Evolutionary conservation across 768 basidiomycete species (phyloP), one percentile per base, ranked within the genome.

Genomic region (Asterophora parasitica): DNA sequence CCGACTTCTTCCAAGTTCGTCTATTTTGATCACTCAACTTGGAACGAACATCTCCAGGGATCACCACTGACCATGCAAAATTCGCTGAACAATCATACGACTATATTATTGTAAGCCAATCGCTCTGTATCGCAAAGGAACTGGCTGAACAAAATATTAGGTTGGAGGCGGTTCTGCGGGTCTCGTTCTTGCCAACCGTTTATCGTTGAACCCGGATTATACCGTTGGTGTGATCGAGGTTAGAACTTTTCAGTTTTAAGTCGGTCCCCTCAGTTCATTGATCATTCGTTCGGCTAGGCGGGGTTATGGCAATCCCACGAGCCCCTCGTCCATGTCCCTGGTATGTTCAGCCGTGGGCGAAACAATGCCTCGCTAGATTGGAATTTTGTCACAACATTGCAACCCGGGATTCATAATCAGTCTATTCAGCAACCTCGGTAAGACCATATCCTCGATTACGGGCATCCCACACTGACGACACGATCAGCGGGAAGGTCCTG

Each of bases 191-290:
- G 60, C 58, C 13, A 45, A 48, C 34, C 64, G 65, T 6, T 52
- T 66, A 6, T 52, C 57, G 7, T 61, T 62, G 42, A 50, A 63
- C 40, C 57, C 62, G 7, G 42, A 47, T 4, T 39, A 60, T 40
- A 57, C 43, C n/a, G 56, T 66, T 17, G 58, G 61, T 16, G 62
- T 66, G 15, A 50, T 66, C 11, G 65, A 66, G 45, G 49, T 50
- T 28, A 11, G 37, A 34, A 32, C n/a, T 16, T 7, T 10, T 27
- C 39, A 30, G 2, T 20, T 13, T 27, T 9, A 11, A 23, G 3
- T 12, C n/a, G n/a, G n/a, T 16, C 9, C 30, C 16, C 42, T 31
- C 7, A 23, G 23, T 26, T 37, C 2, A 15, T 36, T 37, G 16
- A 23, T 7, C 3, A 37, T 8, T n/a, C 26, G 3, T 26, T 33